These are phyloP conservation scores for Quercus tomentella DNA, from an alignment of 331 rosid genomes.

Conservation along the genomic window DNA sequence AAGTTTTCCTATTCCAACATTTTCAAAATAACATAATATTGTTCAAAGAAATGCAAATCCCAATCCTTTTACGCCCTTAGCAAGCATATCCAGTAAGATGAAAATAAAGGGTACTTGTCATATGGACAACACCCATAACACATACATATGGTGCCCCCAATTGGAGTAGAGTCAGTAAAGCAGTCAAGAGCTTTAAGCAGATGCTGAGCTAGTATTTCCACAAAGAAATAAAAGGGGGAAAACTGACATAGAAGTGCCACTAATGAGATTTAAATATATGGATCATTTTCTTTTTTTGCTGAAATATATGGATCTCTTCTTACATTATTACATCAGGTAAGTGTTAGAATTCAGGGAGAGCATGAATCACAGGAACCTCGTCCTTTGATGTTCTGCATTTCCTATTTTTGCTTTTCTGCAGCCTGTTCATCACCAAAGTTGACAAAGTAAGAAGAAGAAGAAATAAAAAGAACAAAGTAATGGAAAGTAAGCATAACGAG, in stretches of 20 bases:
- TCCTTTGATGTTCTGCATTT: neutral
- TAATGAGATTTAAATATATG: neutral
- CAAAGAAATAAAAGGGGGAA: conserved; percentile 4
- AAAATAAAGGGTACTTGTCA: neutral
- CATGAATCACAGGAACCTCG: neutral
- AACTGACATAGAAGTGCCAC: conserved; percentile 7
- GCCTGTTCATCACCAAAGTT: conserved; percentile 53
- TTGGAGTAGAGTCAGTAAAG: no score
- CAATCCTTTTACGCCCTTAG: neutral
- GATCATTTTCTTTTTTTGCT: no score
- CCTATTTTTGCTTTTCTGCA: conserved; percentile 49
- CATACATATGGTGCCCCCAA: no score
- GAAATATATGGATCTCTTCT: neutral
- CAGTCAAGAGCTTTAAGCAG: neutral
- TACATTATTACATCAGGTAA: no score
- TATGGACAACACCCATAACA: no score
- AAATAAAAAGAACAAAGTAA: conserved; percentile 1
- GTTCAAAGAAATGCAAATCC: neutral
- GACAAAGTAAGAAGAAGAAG: conserved; percentile 3
- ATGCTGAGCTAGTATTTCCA: neutral
- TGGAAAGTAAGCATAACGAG: neutral
- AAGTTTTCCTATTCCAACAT: neutral
- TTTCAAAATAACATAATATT: neutral
- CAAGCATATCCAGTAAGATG: neutral
- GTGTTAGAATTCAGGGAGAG: no score